Evolutionary conservation across 345 rosid species (phyloP).

Genomic region (Euphorbia pulcherrima): DNA sequence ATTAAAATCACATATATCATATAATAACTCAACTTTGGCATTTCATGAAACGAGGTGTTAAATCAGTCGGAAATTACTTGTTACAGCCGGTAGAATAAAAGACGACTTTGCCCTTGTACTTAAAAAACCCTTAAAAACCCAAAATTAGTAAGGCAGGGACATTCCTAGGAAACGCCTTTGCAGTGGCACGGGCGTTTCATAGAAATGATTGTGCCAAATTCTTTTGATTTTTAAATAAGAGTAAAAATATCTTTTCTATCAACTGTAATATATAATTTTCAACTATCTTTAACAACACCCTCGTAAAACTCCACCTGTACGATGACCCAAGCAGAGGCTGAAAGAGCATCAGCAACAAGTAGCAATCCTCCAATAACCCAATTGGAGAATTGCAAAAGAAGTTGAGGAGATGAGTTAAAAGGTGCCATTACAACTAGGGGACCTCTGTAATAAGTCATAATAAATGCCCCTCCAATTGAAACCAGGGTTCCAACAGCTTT

Average conservation of each 20-base stretch:
- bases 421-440: slow-evolving; percentile 25
- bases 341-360: slow-evolving; percentile 46
- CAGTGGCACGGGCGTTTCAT: too few relatives aligned
- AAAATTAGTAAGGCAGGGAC: too few relatives aligned
- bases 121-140: too few relatives aligned
- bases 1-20: neutral
- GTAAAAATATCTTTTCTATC: too few relatives aligned
- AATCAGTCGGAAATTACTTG: too few relatives aligned
- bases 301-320: slow-evolving; percentile 49
- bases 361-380: slow-evolving; percentile 64
- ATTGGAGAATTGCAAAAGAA: slow-evolving; percentile 27
- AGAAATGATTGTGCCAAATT: too few relatives aligned
- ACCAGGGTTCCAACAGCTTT: slow-evolving; percentile 54
- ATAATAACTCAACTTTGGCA: neutral
- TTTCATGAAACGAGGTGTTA: too few relatives aligned
- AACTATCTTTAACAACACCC: neutral
- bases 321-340: slow-evolving; percentile 40
- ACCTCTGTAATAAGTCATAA: slow-evolving; percentile 60
- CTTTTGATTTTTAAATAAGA: too few relatives aligned
- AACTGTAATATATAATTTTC: too few relatives aligned
- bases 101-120: too few relatives aligned
- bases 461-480: slow-evolving; percentile 55
- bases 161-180: too few relatives aligned
- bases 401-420: slow-evolving; percentile 18
- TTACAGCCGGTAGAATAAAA: too few relatives aligned